phyloP scores from a whole-genome alignment of 2,329 filamentous ascomycete species.

The Huntiella bhutanensis region DNA sequence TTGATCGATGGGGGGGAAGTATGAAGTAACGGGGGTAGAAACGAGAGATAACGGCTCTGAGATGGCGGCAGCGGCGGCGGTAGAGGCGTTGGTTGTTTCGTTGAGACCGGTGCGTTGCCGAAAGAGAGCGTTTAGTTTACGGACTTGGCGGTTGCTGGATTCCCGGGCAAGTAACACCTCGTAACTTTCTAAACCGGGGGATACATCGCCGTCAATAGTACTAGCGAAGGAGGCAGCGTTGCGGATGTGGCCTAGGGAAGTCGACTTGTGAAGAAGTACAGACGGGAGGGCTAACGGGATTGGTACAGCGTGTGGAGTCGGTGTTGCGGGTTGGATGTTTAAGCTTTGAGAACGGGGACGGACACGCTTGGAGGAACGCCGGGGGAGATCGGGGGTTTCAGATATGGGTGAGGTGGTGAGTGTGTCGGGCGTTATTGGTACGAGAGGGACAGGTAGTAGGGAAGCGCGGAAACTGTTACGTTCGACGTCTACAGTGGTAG shows the following conservation, averaged over 20 bases:
- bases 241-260: neutral
- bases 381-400: neutral
- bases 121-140: neutral
- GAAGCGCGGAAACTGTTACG: slow-evolving; percentile 1
- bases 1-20: neutral
- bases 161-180: slow-evolving; percentile 4
- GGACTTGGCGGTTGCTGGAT: slow-evolving; percentile 1
- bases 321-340: neutral
- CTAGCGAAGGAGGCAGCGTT: slow-evolving; percentile 2
- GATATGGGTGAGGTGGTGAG: neutral
- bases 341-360: neutral
- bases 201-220: slow-evolving; percentile 2
- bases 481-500: slow-evolving; percentile 2
- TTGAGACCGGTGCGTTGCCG: neutral
- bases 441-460: neutral
- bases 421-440: neutral
- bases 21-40: neutral
- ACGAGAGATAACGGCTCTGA: neutral
- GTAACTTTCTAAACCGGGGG: slow-evolving; percentile 1
- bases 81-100: neutral
- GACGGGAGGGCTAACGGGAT: neutral
- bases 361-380: slow-evolving; percentile 6
- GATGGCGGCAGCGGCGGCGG: neutral
- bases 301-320: neutral
- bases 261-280: slow-evolving; percentile 3